Evolutionary conservation across 768 basidiomycete genomes (phyloP).

Genomic region (Myochromella boudieri): DNA sequence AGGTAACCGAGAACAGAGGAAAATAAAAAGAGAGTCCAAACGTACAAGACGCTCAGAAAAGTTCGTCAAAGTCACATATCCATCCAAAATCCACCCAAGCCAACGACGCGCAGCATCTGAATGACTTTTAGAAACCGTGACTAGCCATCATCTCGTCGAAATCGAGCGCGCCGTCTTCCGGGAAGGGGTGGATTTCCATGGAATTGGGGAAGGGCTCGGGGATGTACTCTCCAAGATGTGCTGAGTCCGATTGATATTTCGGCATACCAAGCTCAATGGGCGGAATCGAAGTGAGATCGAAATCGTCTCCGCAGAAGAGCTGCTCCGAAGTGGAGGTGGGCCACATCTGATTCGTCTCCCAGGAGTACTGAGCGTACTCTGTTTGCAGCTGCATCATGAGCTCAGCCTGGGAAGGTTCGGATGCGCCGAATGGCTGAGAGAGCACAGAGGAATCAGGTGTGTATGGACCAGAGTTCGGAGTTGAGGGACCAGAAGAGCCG

Average conservation of each 20-base stretch:
- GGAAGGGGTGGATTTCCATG: constrained; percentile 14
- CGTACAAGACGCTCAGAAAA: constrained; percentile 7
- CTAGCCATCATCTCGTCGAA: constrained; percentile 47
- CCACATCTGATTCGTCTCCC: constrained; percentile 35
- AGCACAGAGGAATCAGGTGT: constrained; percentile 41
- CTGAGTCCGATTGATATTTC: constrained; percentile 32
- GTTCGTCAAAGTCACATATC: constrained; percentile 25
- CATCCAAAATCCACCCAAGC: constrained; percentile 29
- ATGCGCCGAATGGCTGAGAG: constrained; percentile 26
- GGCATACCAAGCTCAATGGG: constrained; percentile 60
- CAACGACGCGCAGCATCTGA: constrained; percentile 39
- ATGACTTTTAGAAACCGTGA: constrained; percentile 21
- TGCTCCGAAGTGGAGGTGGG: constrained; percentile 25
- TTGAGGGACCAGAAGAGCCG: constrained; percentile 49
- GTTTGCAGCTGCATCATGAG: constrained; percentile 39
- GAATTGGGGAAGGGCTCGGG: constrained; percentile 12
- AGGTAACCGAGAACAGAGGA: background rate
- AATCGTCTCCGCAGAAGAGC: constrained; percentile 62
- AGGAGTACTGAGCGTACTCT: constrained; percentile 35
- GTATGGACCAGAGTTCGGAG: constrained; percentile 49
- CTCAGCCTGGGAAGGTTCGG: constrained; percentile 24
- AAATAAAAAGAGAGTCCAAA: background rate
- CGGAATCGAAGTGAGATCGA: constrained; percentile 65
- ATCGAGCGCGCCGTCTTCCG: constrained; percentile 26
- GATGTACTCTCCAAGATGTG: constrained; percentile 18